Base-by-base conservation (phyloP, 1,139 yeast genomes). In the Blastobotrys capitulatus region DNA sequence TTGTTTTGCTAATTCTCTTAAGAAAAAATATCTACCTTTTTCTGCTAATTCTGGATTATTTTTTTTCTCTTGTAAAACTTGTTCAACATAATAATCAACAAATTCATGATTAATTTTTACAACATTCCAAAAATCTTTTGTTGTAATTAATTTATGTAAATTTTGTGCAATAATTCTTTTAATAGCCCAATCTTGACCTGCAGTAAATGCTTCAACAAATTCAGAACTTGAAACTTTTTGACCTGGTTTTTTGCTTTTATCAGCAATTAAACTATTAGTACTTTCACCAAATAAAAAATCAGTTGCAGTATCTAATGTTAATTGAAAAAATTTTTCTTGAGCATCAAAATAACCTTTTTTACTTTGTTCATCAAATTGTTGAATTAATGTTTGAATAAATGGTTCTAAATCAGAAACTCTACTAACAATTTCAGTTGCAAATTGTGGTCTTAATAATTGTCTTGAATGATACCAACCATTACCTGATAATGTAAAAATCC, bases 201-300 rank as follows among this genome's bases (percentile, higher is more conserved):
- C 54, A 56, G 75, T 73, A 62, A 77, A 77, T 3, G 78, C 70
- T 2, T 65, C 63, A 37, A 76, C 75, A 60, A 77, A 77, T 9
- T 60, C 58, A 9, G 32, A 29, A 13, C 35, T 27, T 27, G 32
- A 13, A 15, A 47, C 36, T 16, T 43, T 43, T 12, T 25, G 27
- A 16, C 37, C 27, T 1, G 38, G 16, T 16, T 42, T 39, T 16
- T 22, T 10, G 6, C 29, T 66, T 50, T 67, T 70, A 42, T 63
- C 61, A 26, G 22, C 46, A 4, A 37, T 26, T 50, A 77, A 69
- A 18, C 73, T 66, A 49, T 71, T 69, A 13, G 75, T 76, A 10
- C 79, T 71, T 59, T 75, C 78, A n/a, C 83, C 84, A 64, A 79
- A 79, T 57, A 79, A 67, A 58, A 78, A 78, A 61, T 79, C 82